phyloP scores from a whole-genome alignment of 2,329 filamentous ascomycete genomes.

The Teratosphaeria nubilosa region DNA sequence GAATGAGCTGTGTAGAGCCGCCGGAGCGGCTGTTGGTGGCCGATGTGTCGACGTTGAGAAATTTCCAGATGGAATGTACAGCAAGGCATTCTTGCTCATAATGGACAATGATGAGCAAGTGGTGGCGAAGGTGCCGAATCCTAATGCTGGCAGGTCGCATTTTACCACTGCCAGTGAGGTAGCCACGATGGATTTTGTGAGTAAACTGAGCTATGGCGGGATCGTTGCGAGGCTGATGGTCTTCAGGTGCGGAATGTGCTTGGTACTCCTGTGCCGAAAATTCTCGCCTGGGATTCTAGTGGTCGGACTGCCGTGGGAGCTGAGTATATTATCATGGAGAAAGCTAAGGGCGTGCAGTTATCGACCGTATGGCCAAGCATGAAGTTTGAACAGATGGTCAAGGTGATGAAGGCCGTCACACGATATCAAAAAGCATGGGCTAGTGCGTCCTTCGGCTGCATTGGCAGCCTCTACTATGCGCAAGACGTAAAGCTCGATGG shows the following conservation, averaged over 20 bases:
- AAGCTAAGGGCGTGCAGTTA: constrained; percentile 22
- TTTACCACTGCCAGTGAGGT: constrained; percentile 30
- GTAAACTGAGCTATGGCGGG: too few species aligned
- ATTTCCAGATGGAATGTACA: constrained; percentile 9
- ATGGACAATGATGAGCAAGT: constrained; percentile 28
- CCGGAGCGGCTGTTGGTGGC: neutral
- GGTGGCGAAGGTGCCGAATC: constrained; percentile 29
- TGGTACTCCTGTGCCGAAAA: neutral
- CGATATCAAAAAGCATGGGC: constrained; percentile 19
- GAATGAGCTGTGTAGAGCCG: constrained; percentile 1
- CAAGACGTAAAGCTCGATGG: constrained; percentile 19
- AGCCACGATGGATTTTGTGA: constrained; percentile 29
- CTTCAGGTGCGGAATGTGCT: constrained; percentile 4
- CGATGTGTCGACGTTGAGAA: neutral
- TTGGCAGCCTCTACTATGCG: constrained; percentile 27
- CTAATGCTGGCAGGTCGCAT: constrained; percentile 26
- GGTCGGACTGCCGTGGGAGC: constrained; percentile 2
- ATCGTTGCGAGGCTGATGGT: too few species aligned
- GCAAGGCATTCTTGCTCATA: constrained; percentile 25
- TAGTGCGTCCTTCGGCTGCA: constrained; percentile 16
- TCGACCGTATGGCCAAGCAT: constrained; percentile 23
- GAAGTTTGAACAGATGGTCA: constrained; percentile 11
- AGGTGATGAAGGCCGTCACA: constrained; percentile 21
- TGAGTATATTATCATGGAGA: constrained; percentile 22
- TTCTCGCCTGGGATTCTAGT: neutral